Evolutionary conservation across 768 basidiomycete genomes (phyloP).

Genomic region (Phaeotremella fagi): DNA sequence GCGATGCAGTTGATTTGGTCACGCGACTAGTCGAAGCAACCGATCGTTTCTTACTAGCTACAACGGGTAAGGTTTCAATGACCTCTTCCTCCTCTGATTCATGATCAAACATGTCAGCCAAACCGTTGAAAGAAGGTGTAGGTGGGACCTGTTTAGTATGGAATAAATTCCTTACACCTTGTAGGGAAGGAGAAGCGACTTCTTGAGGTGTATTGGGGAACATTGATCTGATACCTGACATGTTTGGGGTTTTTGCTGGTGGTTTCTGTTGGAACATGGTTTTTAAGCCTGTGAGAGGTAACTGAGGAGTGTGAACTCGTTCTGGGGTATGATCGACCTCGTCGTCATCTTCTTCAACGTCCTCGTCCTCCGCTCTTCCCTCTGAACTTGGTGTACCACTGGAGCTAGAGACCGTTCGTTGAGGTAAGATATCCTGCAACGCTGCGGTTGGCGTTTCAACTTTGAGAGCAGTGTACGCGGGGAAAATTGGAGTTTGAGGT

Average conservation of each 20-base stretch:
- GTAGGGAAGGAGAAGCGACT: conserved; percentile 18
- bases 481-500: conserved; percentile 14
- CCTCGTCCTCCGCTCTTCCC: background rate
- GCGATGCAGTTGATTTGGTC: background rate
- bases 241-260: conserved; percentile 30
- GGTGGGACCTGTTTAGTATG: conserved; percentile 11
- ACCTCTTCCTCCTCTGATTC: background rate
- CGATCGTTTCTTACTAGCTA: background rate
- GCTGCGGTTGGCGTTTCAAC: background rate
- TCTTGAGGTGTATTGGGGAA: conserved; percentile 19
- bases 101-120: conserved; percentile 25
- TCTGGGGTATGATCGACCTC: background rate
- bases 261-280: conserved; percentile 11
- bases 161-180: conserved; percentile 23
- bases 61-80: too few species aligned
- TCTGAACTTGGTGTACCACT: background rate
- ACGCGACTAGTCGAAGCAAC: background rate
- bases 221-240: conserved; percentile 21
- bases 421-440: background rate
- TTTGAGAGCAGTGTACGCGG: background rate
- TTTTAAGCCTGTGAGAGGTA: conserved; percentile 20
- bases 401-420: background rate
- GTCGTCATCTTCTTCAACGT: conserved; percentile 5
- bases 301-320: conserved; percentile 11
- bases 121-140: conserved; percentile 33